These are phyloP conservation scores for Aspergillus fumigatiaffinis DNA, from an alignment of 2,329 filamentous ascomycete species.

Conservation along the genomic window DNA sequence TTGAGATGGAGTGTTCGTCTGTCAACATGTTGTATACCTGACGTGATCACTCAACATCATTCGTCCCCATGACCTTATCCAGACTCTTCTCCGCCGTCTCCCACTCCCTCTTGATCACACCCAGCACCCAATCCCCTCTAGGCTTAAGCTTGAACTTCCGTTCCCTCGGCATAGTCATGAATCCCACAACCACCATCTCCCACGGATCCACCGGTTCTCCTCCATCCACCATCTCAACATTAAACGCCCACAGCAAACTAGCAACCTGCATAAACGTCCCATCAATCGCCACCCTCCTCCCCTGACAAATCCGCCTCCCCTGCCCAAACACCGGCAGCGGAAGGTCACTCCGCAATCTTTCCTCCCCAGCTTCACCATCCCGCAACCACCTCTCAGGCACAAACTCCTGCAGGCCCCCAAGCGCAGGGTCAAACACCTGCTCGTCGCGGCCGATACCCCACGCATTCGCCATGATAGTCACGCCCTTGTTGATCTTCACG, in stretches of 20 bases:
- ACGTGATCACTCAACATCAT: conserved; percentile 12
- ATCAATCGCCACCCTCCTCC: conserved; percentile 19
- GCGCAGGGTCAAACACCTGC: conserved; percentile 29
- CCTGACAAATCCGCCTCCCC: conserved; percentile 19
- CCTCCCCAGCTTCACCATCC: neutral
- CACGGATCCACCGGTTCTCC: conserved; percentile 16
- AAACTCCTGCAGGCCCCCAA: conserved; percentile 16
- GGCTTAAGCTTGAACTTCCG: conserved; percentile 16
- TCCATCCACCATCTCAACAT: conserved; percentile 12
- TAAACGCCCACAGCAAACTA: conserved; percentile 21
- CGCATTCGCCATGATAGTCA: conserved; percentile 44
- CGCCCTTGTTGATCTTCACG: conserved; percentile 46
- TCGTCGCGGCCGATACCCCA: conserved; percentile 45
- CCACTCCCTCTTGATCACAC: conserved; percentile 16
- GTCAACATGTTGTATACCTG: no score
- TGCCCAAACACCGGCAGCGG: conserved; percentile 20
- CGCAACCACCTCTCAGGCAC: conserved; percentile 18
- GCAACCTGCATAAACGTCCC: conserved; percentile 20
- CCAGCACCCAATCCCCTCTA: conserved; percentile 13
- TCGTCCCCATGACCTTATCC: conserved; percentile 14
- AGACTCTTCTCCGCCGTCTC: conserved; percentile 12
- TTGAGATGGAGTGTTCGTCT: no score
- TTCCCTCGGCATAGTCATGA: conserved; percentile 20
- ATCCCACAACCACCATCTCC: conserved; percentile 21
- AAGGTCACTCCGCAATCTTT: conserved; percentile 14